Percentiles rank a stretch among this genome's conserved stretches.
These are phyloP conservation scores for Herpetomonas samuelpessoai DNA, from an alignment of 208 protist genomes.

Conservation along the genomic window DNA sequence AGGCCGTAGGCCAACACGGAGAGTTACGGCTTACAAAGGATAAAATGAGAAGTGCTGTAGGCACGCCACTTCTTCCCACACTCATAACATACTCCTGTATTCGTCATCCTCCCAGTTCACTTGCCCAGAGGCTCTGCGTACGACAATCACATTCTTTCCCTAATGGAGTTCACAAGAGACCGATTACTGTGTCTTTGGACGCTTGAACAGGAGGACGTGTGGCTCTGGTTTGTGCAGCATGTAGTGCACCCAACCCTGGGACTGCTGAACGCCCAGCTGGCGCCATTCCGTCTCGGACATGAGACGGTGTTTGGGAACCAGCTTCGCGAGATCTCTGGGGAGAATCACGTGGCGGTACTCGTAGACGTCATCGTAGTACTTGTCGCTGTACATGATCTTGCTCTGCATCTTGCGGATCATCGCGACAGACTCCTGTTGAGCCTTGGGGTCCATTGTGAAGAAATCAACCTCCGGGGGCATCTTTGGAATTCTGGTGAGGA, in stretches of 20 bases:
- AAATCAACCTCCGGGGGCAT: conserved; percentile 61
- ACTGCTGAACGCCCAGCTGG: conserved; percentile 97
- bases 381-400: conserved; percentile 96
- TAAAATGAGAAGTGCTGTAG: too few relatives aligned
- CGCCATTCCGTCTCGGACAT: conserved; percentile 97
- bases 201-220: conserved; percentile 96
- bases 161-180: neutral
- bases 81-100: too few relatives aligned
- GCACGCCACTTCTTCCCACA: too few relatives aligned
- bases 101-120: too few relatives aligned
- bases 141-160: too few relatives aligned
- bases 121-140: conserved; percentile 1
- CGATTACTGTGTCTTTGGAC: conserved; percentile 49
- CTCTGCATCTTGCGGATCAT: conserved; percentile 84
- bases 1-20: too few relatives aligned
- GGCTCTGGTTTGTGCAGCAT: conserved; percentile 97
- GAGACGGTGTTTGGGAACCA: conserved; percentile 88
- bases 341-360: conserved; percentile 99
- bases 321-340: conserved; percentile 93
- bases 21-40: too few relatives aligned
- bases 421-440: conserved; percentile 57
- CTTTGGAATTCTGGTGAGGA: too few relatives aligned
- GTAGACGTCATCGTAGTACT: conserved; percentile 95
- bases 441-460: conserved; percentile 77
- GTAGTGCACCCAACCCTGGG: conserved; percentile 97